phyloP scores from a whole-genome alignment of 352 stramenopile genomes.

The Aphanomyces stellatus region DNA sequence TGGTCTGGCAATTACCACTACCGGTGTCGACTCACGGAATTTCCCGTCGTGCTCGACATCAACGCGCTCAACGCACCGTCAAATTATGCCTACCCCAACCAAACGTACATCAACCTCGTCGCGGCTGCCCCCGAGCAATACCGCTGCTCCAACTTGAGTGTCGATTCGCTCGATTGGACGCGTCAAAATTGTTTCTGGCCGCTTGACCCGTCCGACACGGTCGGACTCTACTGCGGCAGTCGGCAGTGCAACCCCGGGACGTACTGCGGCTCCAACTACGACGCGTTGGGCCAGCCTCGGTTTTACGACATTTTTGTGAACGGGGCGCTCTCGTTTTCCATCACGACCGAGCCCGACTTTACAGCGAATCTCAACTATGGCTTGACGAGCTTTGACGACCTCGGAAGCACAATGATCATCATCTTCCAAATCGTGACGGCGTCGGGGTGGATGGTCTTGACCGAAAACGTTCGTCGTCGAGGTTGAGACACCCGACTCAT shows the following conservation, averaged over 20 bases:
- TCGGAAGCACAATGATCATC: slow-evolving; percentile 81
- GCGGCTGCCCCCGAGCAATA: slow-evolving; percentile 28
- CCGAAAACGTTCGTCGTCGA: slow-evolving; percentile 32
- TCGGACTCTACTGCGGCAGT: slow-evolving; percentile 62
- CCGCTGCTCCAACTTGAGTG: slow-evolving; percentile 27
- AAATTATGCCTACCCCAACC: slow-evolving; percentile 25
- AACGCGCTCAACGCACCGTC: slow-evolving; percentile 3
- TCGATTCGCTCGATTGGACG: slow-evolving; percentile 22
- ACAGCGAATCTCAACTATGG: slow-evolving; percentile 69
- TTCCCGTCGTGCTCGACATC: slow-evolving; percentile 49
- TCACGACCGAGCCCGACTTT: slow-evolving; percentile 19
- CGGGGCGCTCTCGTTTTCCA: slow-evolving; percentile 36
- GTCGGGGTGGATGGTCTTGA: slow-evolving; percentile 59
- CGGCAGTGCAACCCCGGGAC: slow-evolving; percentile 33
- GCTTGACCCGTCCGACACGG: slow-evolving; percentile 62
- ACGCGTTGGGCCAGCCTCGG: slow-evolving; percentile 52
- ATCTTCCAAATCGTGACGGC: slow-evolving; percentile 86
- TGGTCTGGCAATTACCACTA: slow-evolving; percentile 74
- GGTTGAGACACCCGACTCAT: not conserved
- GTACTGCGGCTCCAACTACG: slow-evolving; percentile 63
- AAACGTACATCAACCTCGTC: slow-evolving; percentile 37
- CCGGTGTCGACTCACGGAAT: slow-evolving; percentile 70
- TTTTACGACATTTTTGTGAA: slow-evolving; percentile 45
- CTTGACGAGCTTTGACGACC: slow-evolving; percentile 90
- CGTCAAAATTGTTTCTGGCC: slow-evolving; percentile 85